Percentiles rank a stretch among this genome's conserved stretches.
phyloP scores from a whole-genome alignment of 768 basidiomycete species.

The Lentinula aciculospora region DNA sequence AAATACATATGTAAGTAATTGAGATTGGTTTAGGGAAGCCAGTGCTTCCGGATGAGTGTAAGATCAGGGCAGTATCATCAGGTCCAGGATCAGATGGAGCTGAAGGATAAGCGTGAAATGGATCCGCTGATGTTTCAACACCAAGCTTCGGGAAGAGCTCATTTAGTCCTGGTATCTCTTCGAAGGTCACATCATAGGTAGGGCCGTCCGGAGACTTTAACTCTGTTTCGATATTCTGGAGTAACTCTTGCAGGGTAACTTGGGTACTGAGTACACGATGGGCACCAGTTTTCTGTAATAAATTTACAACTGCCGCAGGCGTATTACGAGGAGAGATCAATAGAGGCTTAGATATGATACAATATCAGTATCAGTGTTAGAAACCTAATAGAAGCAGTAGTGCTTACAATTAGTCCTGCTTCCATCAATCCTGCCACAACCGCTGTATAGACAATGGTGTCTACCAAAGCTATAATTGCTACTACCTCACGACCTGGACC shows the following conservation, averaged over 20 bases:
- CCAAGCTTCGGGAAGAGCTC: conserved; percentile 21
- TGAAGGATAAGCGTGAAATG: not conserved
- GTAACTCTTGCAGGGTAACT: not conserved
- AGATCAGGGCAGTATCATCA: conserved; percentile 17
- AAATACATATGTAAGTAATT: conserved; percentile 14
- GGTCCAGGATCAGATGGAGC: not conserved
- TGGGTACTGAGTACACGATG: conserved; percentile 30
- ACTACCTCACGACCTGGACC: conserved; percentile 23
- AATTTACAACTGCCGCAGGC: conserved; percentile 25
- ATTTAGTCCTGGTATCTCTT: conserved; percentile 3
- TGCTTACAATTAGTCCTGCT: conserved; percentile 29
- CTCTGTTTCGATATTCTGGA: not conserved
- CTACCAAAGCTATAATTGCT: conserved; percentile 28
- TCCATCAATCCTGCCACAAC: conserved; percentile 30
- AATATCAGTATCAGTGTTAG: not conserved
- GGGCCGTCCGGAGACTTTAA: not conserved
- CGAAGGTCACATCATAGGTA: not conserved
- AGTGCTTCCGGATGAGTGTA: conserved; percentile 37
- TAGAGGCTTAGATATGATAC: conserved; percentile 24
- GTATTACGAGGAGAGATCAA: conserved; percentile 35
- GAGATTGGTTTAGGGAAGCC: conserved; percentile 32
- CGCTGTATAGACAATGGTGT: conserved; percentile 34
- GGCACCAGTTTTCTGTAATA: conserved; percentile 31
- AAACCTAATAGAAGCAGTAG: not conserved
- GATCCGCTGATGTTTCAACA: conserved; percentile 7